Evolutionary conservation across 495 filamentous ascomycete genomes (phyloP).

Genomic region (Penicillium arizonense): DNA sequence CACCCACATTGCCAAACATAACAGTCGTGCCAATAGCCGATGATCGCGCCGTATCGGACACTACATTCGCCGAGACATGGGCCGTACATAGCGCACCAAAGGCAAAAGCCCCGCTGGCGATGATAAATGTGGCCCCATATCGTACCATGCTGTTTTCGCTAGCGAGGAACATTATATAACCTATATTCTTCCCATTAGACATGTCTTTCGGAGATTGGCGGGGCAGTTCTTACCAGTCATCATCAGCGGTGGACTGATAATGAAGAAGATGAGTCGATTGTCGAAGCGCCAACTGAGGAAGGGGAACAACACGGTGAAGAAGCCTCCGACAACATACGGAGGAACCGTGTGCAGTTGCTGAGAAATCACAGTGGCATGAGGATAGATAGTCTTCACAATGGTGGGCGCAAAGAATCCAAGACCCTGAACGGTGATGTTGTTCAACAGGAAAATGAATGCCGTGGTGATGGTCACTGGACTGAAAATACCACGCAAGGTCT

Average conservation of each 20-base stretch:
- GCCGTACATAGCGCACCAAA: slow-evolving; percentile 64
- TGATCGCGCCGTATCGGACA: slow-evolving; percentile 66
- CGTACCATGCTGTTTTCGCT: slow-evolving; percentile 48
- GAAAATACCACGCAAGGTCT: slow-evolving; percentile 49
- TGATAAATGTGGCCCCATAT: slow-evolving; percentile 72
- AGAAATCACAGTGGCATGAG: slow-evolving; percentile 49
- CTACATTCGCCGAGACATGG: slow-evolving; percentile 66
- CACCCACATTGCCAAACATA: slow-evolving; percentile 73
- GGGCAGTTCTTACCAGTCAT: slow-evolving; percentile 43
- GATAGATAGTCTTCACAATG: slow-evolving; percentile 65
- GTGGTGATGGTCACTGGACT: slow-evolving; percentile 47
- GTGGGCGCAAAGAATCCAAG: slow-evolving; percentile 72
- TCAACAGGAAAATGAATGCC: slow-evolving; percentile 49
- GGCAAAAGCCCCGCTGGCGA: slow-evolving; percentile 55
- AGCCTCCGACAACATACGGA: slow-evolving; percentile 66
- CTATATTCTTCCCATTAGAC: neutral
- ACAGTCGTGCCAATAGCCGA: slow-evolving; percentile 65
- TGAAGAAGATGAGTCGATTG: slow-evolving; percentile 46
- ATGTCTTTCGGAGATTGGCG: too few relatives aligned
- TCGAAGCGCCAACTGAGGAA: slow-evolving; percentile 60
- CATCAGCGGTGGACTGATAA: slow-evolving; percentile 49
- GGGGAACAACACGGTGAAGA: slow-evolving; percentile 63
- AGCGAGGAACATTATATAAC: slow-evolving; percentile 73
- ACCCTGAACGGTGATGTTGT: slow-evolving; percentile 57
- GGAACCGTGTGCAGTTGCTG: slow-evolving; percentile 69